Conservation (phyloP, 306 rosid species). For the Lathyrus sativus region DNA sequence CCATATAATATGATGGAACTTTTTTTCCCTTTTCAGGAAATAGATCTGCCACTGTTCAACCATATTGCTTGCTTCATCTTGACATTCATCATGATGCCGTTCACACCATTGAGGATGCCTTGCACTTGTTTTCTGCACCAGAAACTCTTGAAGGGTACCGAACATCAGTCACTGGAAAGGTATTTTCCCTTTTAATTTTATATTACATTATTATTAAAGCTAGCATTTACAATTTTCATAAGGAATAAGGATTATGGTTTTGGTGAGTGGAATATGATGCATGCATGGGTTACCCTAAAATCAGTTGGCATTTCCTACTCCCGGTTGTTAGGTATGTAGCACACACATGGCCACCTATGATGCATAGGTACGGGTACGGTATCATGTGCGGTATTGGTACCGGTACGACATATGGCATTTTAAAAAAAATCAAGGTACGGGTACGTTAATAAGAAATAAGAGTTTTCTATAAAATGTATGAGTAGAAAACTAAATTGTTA, state of each 20-base stretch:
- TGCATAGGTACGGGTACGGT: too few relatives aligned
- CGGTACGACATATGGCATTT: too few relatives aligned
- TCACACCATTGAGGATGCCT: constrained; percentile 79
- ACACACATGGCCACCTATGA: background rate
- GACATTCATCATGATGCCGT: constrained; percentile 83
- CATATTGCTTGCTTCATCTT: constrained; percentile 83
- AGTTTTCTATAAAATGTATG: too few relatives aligned
- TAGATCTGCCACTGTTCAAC: constrained; percentile 81
- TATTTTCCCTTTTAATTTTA: constrained; percentile 32
- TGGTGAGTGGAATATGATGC: constrained; percentile 2
- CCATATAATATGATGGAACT: background rate
- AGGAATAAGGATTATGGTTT: too few relatives aligned
- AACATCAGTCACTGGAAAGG: constrained; percentile 78
- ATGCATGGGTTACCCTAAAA: background rate
- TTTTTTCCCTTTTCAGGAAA: constrained; percentile 37
- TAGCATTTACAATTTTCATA: too few relatives aligned
- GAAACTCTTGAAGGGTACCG: constrained; percentile 94
- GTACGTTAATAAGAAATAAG: too few relatives aligned
- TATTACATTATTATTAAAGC: background rate
- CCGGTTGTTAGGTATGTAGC: background rate
- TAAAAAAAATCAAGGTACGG: too few relatives aligned
- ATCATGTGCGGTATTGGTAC: too few relatives aligned
- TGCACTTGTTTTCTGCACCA: constrained; percentile 81
- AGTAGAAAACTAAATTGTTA: too few relatives aligned
- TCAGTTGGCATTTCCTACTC: background rate